Evolutionary conservation across 176 grass and related monocot species (phyloP), one percentile per base, ranked within the genome.

Genomic region (Tillandsia fasciculata): DNA sequence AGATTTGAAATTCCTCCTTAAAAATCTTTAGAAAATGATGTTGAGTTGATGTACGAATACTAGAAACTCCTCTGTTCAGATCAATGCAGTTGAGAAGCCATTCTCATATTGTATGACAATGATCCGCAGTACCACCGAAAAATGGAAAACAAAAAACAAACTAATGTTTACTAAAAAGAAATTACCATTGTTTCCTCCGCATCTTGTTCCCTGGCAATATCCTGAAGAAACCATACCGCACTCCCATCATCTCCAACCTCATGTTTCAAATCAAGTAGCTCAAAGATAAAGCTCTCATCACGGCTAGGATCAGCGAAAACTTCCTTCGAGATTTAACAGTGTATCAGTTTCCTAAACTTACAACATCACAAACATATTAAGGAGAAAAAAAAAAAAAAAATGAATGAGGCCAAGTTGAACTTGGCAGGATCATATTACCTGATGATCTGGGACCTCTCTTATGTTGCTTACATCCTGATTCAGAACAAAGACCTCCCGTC

Each of bases 241-340:
- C 93, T 90, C 70, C 80, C 84, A 15, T 51, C 68, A 69, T 90
- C 86, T 6, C 74, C 86, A 49, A 97, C 81, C 81, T 92, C 89
- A 70, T 22, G 26, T 81, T 97, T 97, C 53, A 90, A 79, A 74
- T 97, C 93, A 56, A 97, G 74, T 61, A 97, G 82, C 86, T 97
- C 89, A 83, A 97, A 79, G 77, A 97, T 85, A 59, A 90, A 69
- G 77, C 89, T 92, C 84, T 97, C 89, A 51, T 97, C 94, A 71
- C 94, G 84, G 50, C 65, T 17, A 0, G 94, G 82, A 22, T 97
- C 94, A n/a, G 81, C 82, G 58, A 92, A 78, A 12, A 87, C 86
- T 58, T 97, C 94, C 94, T 96, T 76, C 54, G 49, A 11, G 28
- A 58, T 47, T 59, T 24, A 23, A 59, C 7, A 23, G 49, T 9